Base-by-base conservation (phyloP, 2,329 filamentous ascomycete species). In the Trichoderma breve region DNA sequence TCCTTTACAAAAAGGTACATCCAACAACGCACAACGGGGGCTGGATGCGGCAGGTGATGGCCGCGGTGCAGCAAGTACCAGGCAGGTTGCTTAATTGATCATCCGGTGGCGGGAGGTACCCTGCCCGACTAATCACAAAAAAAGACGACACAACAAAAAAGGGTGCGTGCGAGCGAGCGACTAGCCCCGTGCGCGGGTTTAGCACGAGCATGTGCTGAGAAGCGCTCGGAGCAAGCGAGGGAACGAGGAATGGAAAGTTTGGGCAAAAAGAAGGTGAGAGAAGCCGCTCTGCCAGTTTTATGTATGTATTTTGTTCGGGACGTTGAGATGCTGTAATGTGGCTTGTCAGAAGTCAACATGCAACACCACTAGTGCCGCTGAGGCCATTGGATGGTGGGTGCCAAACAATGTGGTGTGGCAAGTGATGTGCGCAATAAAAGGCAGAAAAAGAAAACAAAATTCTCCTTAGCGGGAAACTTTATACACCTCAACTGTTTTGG, bases 121-220 rank as follows among this genome's bases (percentile, higher is more conserved):
- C 32, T 21, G 15, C 28, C 58, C 34, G 60, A 60, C 67, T 53
- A 65, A 65, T 70, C 58, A 70, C 64, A 51, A 55, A 72, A 58
- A 58, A 9, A n/a, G 32, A 57, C 21, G 12, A 36, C 18, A 26
- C 30, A 43, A 43, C 32, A 39, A 39, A 43, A 51, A 65, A 53
- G 30, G 61, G 36, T 14, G 36, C 36, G 61, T 63, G 61, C 43
- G 43, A 28, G 28, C 43, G 24, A 70, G 30, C 58, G 58, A 64
- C 71, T 57, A 72, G 63, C 24, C 70, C 51, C 57, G 51, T 68
- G 53, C 53, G 43, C 47, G 39, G 73, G 72, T 72, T 74, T 39
- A 39, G 36, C 36, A 39, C 15, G 36, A 39, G 36, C 36, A 39
- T 75, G 36, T 39, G 36, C 76, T 75, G 75, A 79, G 47, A 36